Conservation (phyloP, 164 flowering plant genomes). For the Vitis cinerea region DNA sequence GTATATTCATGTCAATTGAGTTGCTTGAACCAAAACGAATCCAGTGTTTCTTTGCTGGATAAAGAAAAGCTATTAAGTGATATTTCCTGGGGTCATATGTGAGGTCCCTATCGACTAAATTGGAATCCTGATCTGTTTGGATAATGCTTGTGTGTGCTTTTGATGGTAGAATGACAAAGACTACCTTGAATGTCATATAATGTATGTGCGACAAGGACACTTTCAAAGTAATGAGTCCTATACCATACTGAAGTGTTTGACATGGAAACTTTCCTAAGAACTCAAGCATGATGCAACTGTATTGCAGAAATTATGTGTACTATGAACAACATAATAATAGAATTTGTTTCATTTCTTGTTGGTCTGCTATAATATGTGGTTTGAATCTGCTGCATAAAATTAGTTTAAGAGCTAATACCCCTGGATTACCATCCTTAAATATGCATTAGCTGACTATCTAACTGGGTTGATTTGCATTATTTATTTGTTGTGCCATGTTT, state of each 20-base stretch:
- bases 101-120: background rate
- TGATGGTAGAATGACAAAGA: background rate
- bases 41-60: no score
- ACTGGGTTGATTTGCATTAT: background rate
- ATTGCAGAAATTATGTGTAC: background rate
- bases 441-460: no score
- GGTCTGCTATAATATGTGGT: background rate
- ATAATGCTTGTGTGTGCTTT: background rate
- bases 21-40: no score
- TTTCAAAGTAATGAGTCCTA: no score
- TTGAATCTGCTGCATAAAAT: background rate
- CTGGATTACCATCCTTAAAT: no score
- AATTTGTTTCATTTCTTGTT: background rate
- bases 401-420: background rate
- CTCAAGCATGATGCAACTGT: background rate
- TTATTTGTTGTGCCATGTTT: background rate
- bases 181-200: no score
- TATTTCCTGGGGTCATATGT: no score
- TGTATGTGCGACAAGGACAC: no score
- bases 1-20: no score
- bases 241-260: no score
- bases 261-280: no score
- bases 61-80: no score
- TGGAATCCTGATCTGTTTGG: background rate
- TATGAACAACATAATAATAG: background rate